phyloP scores from a whole-genome alignment of 164 flowering plant species.

The Chimonanthus praecox region DNA sequence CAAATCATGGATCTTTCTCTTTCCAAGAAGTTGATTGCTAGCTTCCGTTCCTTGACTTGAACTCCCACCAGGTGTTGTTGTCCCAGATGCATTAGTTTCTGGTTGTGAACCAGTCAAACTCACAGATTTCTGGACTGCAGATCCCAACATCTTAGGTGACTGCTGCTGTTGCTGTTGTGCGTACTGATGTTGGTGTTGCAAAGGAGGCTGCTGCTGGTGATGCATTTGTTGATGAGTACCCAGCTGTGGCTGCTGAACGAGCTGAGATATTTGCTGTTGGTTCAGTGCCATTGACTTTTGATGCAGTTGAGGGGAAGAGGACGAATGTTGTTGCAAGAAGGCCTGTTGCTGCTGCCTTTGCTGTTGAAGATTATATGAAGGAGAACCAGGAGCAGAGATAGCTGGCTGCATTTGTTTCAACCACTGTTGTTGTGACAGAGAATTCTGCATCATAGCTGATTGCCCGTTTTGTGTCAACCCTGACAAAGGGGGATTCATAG shows the following conservation, averaged over 20 bases:
- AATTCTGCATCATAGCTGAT: conserved; percentile 55
- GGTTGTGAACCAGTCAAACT: conserved; percentile 94
- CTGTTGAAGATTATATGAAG: conserved; percentile 59
- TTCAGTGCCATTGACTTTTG: conserved; percentile 51
- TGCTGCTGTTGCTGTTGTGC: conserved; percentile 42
- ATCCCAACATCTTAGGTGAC: conserved; percentile 67
- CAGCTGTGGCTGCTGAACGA: conserved; percentile 23
- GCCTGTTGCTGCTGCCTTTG: conserved; percentile 47
- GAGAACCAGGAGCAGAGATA: conserved; percentile 62
- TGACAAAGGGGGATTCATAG: conserved; percentile 64
- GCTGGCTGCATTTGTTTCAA: conserved; percentile 66
- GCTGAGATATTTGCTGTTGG: conserved; percentile 47
- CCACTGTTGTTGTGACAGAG: conserved; percentile 78
- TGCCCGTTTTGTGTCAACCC: conserved; percentile 81
- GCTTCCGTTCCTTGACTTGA: conserved; percentile 95
- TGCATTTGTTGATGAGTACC: conserved; percentile 36
- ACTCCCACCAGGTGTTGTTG: conserved; percentile 89
- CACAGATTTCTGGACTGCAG: conserved; percentile 63
- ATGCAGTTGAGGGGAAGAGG: conserved; percentile 54
- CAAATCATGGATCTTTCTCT: conserved; percentile 89
- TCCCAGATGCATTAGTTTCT: conserved; percentile 81
- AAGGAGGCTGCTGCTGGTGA: conserved; percentile 30
- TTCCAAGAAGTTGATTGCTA: conserved; percentile 86
- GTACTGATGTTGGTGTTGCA: conserved; percentile 40
- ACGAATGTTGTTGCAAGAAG: conserved; percentile 64